phyloP scores from a whole-genome alignment of 2,329 filamentous ascomycete genomes.

The Bertia moriformis region DNA sequence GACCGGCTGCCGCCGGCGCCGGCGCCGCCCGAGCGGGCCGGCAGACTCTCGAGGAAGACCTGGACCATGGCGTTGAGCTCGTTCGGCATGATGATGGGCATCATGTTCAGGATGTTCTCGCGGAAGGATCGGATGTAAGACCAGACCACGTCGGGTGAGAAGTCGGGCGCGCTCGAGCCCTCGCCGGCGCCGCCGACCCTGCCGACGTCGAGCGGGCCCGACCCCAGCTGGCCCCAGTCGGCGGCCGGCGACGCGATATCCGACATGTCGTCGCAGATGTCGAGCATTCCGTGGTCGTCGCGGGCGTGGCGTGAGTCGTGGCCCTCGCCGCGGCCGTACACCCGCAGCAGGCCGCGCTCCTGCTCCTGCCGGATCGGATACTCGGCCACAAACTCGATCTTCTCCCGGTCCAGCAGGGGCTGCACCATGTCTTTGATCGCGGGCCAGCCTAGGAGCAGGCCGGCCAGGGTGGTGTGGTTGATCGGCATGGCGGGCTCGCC shows the following conservation, averaged over 20 bases:
- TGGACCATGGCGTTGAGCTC: slow-evolving; percentile 36
- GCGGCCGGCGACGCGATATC: slow-evolving; percentile 38
- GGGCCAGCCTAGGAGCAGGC: slow-evolving; percentile 62
- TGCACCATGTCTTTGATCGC: slow-evolving; percentile 51
- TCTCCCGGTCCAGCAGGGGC: slow-evolving; percentile 28
- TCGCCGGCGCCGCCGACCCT: not conserved
- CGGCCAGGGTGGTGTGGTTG: slow-evolving; percentile 82
- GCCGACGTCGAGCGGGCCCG: not conserved
- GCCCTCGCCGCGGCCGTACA: slow-evolving; percentile 70
- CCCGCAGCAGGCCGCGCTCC: slow-evolving; percentile 55
- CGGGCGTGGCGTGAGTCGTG: slow-evolving; percentile 38
- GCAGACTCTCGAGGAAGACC: slow-evolving; percentile 33
- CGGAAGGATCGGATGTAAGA: slow-evolving; percentile 41
- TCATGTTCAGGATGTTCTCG: slow-evolving; percentile 48
- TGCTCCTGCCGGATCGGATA: slow-evolving; percentile 70
- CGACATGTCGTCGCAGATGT: slow-evolving; percentile 28
- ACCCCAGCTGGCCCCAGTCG: slow-evolving; percentile 41
- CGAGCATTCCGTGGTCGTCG: slow-evolving; percentile 23
- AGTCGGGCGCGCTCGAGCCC: slow-evolving; percentile 35
- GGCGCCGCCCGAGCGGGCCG: slow-evolving; percentile 11
- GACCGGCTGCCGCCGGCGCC: no score
- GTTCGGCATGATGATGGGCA: slow-evolving; percentile 41
- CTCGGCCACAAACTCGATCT: slow-evolving; percentile 42
- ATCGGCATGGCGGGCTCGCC: slow-evolving; percentile 61
- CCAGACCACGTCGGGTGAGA: slow-evolving; percentile 32